These are phyloP conservation scores for Suhomyces pyralidae DNA, from an alignment of 805 yeast genomes.

Conservation along the genomic window DNA sequence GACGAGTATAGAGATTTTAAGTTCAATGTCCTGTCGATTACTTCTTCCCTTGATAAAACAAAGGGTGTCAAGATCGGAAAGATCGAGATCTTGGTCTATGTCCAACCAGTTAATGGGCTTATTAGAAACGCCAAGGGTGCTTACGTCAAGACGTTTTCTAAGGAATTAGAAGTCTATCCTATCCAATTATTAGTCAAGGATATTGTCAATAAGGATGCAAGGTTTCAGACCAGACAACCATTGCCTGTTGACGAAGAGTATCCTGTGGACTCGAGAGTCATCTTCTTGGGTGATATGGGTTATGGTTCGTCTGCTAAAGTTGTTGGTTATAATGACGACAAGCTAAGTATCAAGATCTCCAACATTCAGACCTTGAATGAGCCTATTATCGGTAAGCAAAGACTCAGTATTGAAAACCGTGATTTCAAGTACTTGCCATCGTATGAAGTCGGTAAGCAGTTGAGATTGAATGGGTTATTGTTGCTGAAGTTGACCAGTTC, in stretches of 20 bases:
- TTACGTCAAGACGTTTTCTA: constrained; percentile 65
- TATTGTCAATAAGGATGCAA: constrained; percentile 67
- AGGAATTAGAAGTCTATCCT: constrained; percentile 59
- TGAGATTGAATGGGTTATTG: constrained; percentile 59
- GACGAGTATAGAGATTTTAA: constrained; percentile 49
- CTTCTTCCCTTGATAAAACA: constrained; percentile 42
- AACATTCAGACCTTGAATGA: constrained; percentile 45
- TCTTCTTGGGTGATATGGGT: constrained; percentile 81
- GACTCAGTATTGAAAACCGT: constrained; percentile 56
- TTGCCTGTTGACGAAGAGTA: constrained; percentile 77
- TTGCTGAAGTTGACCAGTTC: constrained; percentile 77
- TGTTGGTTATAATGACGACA: constrained; percentile 50
- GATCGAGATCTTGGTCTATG: constrained; percentile 60
- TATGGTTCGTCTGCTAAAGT: constrained; percentile 79
- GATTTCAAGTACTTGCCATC: constrained; percentile 63
- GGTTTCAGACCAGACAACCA: constrained; percentile 72
- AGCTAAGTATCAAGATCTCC: constrained; percentile 49
- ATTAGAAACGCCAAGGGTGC: constrained; percentile 70
- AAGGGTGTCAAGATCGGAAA: constrained; percentile 62
- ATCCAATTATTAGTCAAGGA: constrained; percentile 74
- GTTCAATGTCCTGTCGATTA: constrained; percentile 38
- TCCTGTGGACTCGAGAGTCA: constrained; percentile 67
- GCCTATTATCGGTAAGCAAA: constrained; percentile 60
- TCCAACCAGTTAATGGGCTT: constrained; percentile 75
- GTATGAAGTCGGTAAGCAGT: constrained; percentile 55